Evolutionary conservation across 2,329 filamentous ascomycete species (phyloP), one percentile per base, ranked within the genome.

Genomic region (Fusarium pseudonygamai): DNA sequence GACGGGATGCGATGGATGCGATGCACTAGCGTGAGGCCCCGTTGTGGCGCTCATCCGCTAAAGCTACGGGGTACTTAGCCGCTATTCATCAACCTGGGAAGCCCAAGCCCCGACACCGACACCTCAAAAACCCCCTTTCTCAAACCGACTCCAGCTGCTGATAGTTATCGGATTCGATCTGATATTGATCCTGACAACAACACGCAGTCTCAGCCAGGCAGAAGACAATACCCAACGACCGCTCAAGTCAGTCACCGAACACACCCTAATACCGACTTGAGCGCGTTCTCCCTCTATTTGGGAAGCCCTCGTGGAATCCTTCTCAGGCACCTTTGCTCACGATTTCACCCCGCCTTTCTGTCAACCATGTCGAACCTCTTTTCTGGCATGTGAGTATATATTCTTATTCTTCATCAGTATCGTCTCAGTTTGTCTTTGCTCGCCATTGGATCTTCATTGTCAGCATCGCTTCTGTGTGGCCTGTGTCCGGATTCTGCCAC

Each of bases 291-390:
- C 57, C 42, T 57, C 57, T 43, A 47, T 50, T 64, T 46, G 71
- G 53, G 65, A 64, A 63, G 36, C 61, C 68, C 50, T 71, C 56
- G 37, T 64, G 52, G 46, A 67, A 69, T 73, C 72, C 68, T 73
- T 72, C 69, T 69, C 60, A 60, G 63, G 42, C 66, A 66, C 58
- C 76, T 74, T 67, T 69, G 73, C 69, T 72, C 72, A 67, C 68
- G 39, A 76, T 73, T 70, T 66, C 76, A 76, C 73, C 75, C 74
- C 72, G 67, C 73, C 73, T 75, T 70, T 73, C 61, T 63, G 60
- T 66, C 75, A 76, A 83, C 77, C 79, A 90, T 89, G 87, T 89
- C 88, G 77, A 89, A 89, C 83, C 83, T 90, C 77, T 89, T 90
- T 80, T 89, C 87, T 78, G 87, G 88, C 82, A 89, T 90, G 88